A percentile compares a stretch with the other conserved stretches of the same genome.
phyloP scores from a whole-genome alignment of 176 grass and related monocot genomes.

The Pharus latifolius region DNA sequence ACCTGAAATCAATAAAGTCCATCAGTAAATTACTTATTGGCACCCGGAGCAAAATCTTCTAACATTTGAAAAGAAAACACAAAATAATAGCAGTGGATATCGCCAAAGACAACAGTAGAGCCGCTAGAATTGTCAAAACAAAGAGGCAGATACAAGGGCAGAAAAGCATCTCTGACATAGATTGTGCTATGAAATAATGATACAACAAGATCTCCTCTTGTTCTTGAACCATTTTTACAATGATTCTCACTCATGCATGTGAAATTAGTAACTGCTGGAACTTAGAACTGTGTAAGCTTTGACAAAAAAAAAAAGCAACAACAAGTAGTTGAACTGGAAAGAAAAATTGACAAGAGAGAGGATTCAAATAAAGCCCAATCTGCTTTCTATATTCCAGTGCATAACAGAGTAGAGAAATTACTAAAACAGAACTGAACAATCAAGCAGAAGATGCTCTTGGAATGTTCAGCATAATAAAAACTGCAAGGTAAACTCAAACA shows the following conservation, averaged over 20 bases:
- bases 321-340: not conserved
- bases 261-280: not conserved
- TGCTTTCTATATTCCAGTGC: not conserved
- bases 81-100: not conserved
- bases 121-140: not conserved
- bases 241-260: not conserved
- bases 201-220: not conserved
- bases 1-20: constrained; percentile 35
- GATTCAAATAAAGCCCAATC: not conserved
- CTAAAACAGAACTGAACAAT: not conserved
- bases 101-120: not conserved
- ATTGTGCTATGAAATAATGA: not conserved
- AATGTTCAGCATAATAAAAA: not conserved
- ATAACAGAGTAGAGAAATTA: not conserved
- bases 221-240: not conserved
- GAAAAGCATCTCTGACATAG: not conserved
- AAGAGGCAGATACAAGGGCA: not conserved
- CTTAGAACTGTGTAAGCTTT: not conserved
- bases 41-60: not conserved
- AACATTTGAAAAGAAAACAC: not conserved
- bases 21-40: not conserved
- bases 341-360: not conserved
- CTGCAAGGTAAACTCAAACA: not conserved
- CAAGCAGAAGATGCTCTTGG: not conserved
- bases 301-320: not conserved